These are phyloP conservation scores for Stephania cephalantha DNA, from an alignment of 164 flowering plant genomes.

Conservation along the genomic window DNA sequence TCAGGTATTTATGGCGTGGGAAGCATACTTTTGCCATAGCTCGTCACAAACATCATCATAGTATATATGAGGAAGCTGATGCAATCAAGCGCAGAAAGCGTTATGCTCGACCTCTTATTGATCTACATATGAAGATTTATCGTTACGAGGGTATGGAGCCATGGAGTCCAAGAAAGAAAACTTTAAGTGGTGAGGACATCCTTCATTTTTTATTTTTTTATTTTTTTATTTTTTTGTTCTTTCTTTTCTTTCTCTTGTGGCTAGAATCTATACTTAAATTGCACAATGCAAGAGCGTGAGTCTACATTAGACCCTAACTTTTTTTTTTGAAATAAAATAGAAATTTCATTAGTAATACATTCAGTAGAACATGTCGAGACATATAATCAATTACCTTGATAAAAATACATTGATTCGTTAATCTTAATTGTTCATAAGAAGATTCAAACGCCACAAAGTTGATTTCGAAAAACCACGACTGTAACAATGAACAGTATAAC, in stretches of 20 bases:
- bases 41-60: conserved; percentile 88
- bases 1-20: conserved; percentile 94
- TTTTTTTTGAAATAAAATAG: no score
- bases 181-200: conserved; percentile 62
- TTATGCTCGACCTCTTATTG: conserved; percentile 93
- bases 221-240: background rate
- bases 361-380: no score
- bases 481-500: no score
- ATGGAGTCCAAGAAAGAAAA: conserved; percentile 63
- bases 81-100: conserved; percentile 91
- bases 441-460: no score
- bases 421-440: no score
- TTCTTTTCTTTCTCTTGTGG: background rate
- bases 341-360: no score
- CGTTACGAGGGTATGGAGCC: conserved; percentile 84
- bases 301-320: background rate
- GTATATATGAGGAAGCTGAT: conserved; percentile 96
- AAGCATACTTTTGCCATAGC: conserved; percentile 94
- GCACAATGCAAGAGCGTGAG: background rate
- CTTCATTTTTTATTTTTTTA: background rate
- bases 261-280: background rate
- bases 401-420: no score
- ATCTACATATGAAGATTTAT: conserved; percentile 92
- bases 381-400: no score
- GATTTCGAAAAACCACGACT: no score